Base-by-base conservation (phyloP, 1,284 basidiomycete genomes). In the Apiotrichum gamsii region DNA sequence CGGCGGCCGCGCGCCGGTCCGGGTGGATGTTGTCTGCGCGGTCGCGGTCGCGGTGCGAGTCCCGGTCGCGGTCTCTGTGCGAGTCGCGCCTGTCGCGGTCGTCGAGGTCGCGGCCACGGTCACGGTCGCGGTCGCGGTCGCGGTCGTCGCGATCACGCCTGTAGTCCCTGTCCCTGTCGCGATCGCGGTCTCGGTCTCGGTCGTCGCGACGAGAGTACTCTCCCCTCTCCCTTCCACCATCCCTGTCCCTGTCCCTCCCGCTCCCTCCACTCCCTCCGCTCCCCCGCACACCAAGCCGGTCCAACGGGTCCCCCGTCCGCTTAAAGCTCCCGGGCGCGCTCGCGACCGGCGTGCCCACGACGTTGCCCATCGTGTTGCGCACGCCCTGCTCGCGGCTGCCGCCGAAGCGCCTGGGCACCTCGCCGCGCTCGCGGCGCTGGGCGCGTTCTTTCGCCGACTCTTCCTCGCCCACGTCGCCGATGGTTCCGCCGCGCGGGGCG, bases 311-410 rank as follows among this genome's bases (percentile, higher is more conserved):
- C 4, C 35, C 52, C 10, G 51, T 49, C 8, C 65, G 45, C 44
- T 59, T 62, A 25, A 67, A 50, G 36, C 62, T 67, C 20, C 63
- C 66, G 47, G 64, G 53, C 18, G 51, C 54, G 1, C 36, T 44
- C 9, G 40, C 40, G 8, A 50, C 57, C 1, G 43, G 25, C 19
- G 57, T 52, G 15, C 52, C 57, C 1, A 25, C 19, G 18, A 61
- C 52, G 21, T 56, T 61, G 23, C 58, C 59, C 69, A 69, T 68
- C 30, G 69, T 68, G 52, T 69, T 69, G 33, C 69, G 49, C 34
- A 69, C 67, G 18, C 65, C 67, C 38, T 67, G 64, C 41, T 69
- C 66, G 37, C 70, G 53, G 21, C 60, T 61, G 1, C 69, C 67
- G 16, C 69, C 67, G 37, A 67, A 68, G 33, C 65, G 51, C n/a